phyloP scores from a whole-genome alignment of 495 filamentous ascomycete species.

The Penicillium riverlandense region DNA sequence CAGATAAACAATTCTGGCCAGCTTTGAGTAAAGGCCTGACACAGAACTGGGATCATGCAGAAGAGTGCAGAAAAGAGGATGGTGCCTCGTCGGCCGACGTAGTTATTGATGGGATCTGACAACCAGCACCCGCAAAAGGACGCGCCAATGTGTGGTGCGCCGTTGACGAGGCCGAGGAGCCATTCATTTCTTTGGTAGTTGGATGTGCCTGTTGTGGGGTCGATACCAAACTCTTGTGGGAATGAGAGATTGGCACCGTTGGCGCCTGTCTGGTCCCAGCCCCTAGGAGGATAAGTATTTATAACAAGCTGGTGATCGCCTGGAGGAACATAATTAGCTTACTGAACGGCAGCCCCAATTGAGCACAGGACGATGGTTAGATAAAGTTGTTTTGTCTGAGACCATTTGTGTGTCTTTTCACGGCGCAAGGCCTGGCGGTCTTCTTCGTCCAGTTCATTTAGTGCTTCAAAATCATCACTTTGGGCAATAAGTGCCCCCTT shows the following conservation, averaged over 20 bases:
- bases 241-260: slow-evolving; percentile 73
- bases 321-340: not conserved
- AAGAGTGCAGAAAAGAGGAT: slow-evolving; percentile 64
- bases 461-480: slow-evolving; percentile 41
- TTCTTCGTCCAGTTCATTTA: slow-evolving; percentile 45
- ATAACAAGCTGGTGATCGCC: slow-evolving; percentile 62
- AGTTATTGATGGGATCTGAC: slow-evolving; percentile 62
- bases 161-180: slow-evolving; percentile 41
- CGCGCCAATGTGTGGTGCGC: slow-evolving; percentile 34
- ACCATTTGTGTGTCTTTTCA: slow-evolving; percentile 59
- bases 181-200: slow-evolving; percentile 27
- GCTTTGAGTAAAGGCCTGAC: slow-evolving; percentile 54
- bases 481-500: slow-evolving; percentile 64
- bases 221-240: slow-evolving; percentile 40
- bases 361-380: slow-evolving; percentile 63
- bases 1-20: slow-evolving; percentile 57
- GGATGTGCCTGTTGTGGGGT: slow-evolving; percentile 1
- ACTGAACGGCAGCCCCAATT: slow-evolving; percentile 57
- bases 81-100: slow-evolving; percentile 56
- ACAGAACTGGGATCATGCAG: slow-evolving; percentile 54
- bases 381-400: slow-evolving; percentile 54
- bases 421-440: slow-evolving; percentile 47
- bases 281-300: not conserved
- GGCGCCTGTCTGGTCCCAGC: slow-evolving; percentile 29
- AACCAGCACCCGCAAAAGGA: slow-evolving; percentile 49